Conservation (phyloP, 306 rosid genomes). For the Citrullus colocynthis region DNA sequence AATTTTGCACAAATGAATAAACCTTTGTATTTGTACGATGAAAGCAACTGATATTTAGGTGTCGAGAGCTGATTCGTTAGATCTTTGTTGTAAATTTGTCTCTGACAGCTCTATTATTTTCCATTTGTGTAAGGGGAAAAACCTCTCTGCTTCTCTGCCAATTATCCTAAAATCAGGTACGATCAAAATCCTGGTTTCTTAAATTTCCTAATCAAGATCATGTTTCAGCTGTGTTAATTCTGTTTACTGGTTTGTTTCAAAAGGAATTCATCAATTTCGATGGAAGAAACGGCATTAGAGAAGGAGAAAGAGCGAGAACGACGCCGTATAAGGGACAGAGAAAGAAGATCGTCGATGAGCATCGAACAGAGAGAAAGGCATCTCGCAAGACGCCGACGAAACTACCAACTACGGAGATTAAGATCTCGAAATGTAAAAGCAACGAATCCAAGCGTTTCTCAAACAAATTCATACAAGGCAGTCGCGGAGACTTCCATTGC, state of each 20-base stretch:
- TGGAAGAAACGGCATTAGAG: constrained; percentile 36
- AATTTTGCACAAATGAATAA: background rate
- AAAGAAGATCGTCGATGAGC: constrained; percentile 74
- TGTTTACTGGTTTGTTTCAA: background rate
- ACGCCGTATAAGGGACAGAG: constrained; percentile 59
- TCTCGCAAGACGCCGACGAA: constrained; percentile 74
- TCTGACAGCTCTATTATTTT: background rate
- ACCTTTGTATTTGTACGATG: background rate
- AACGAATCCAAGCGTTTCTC: constrained; percentile 3
- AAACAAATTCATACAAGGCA: constrained; percentile 6
- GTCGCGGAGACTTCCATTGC: background rate
- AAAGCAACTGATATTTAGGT: background rate
- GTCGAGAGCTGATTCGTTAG: background rate
- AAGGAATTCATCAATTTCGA: background rate
- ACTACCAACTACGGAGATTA: constrained; percentile 61
- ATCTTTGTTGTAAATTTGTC: background rate
- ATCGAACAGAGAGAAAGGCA: constrained; percentile 73
- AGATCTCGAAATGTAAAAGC: constrained; percentile 32
- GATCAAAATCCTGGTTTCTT: background rate
- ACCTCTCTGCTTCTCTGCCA: background rate
- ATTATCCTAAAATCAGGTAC: background rate
- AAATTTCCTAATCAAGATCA: background rate
- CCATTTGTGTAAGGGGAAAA: background rate
- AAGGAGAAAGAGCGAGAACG: constrained; percentile 69
- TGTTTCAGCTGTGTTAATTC: background rate